phyloP scores from a whole-genome alignment of 495 filamentous ascomycete genomes.

The Cercophora newfieldiana region DNA sequence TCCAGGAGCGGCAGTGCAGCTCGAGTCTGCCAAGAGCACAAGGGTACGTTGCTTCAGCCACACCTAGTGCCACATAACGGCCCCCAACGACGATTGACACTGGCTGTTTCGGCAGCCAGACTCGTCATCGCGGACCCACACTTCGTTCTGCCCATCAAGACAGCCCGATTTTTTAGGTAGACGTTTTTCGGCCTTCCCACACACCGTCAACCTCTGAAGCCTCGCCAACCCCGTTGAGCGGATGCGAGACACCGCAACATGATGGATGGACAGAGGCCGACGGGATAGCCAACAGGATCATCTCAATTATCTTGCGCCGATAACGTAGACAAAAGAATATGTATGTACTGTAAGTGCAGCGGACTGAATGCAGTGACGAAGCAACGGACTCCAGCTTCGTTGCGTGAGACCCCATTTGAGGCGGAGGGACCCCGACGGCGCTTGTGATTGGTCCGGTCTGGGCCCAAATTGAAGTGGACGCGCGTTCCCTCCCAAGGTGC shows the following conservation, averaged over 20 bases:
- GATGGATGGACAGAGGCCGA: not conserved
- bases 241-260: not conserved
- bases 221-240: not conserved
- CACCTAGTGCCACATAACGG: constrained; percentile 8
- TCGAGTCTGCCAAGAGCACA: not conserved
- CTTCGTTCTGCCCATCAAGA: not conserved
- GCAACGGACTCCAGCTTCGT: constrained; percentile 4
- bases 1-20: constrained; percentile 10
- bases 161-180: not conserved
- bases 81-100: constrained; percentile 15
- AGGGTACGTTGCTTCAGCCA: constrained; percentile 3
- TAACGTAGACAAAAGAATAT: not conserved
- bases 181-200: not conserved
- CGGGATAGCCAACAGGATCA: not conserved
- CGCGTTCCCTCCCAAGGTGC: constrained; percentile 30
- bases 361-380: not conserved
- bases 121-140: constrained; percentile 25
- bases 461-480: constrained; percentile 27
- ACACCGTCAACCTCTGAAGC: not conserved
- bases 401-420: constrained; percentile 28
- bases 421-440: constrained; percentile 26
- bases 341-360: not conserved
- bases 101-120: constrained; percentile 9
- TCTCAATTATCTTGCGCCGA: not conserved
- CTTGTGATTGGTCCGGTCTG: constrained; percentile 23